phyloP scores from a whole-genome alignment of 2,329 filamentous ascomycete species.

The Cladosporium sp. region DNA sequence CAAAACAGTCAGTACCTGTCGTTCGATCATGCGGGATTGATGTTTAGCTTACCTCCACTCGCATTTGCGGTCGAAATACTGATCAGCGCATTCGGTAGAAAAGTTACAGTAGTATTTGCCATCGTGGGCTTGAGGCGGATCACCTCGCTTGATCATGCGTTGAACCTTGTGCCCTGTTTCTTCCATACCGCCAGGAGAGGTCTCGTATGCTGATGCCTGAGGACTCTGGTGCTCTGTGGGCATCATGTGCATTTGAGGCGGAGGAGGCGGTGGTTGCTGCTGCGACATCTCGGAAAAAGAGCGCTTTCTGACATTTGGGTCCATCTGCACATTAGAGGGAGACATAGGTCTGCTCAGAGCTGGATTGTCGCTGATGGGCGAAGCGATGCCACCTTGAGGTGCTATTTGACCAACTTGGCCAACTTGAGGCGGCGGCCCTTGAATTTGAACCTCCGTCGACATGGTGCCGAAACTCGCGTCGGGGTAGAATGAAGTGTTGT shows the following conservation, averaged over 20 bases:
- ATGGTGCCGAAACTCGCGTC: not conserved
- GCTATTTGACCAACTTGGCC: constrained; percentile 1
- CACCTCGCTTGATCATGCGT: constrained; percentile 38
- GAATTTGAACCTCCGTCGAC: constrained; percentile 14
- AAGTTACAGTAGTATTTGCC: constrained; percentile 76
- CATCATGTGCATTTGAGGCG: constrained; percentile 1
- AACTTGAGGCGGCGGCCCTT: constrained; percentile 23
- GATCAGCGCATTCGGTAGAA: constrained; percentile 67
- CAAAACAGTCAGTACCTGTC: constrained; percentile 26
- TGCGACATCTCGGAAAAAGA: constrained; percentile 36
- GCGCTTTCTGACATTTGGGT: constrained; percentile 33
- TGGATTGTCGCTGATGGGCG: constrained; percentile 23
- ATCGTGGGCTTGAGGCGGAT: constrained; percentile 64
- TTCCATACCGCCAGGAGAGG: constrained; percentile 11
- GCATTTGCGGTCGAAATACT: constrained; percentile 78
- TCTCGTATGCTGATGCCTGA: constrained; percentile 5
- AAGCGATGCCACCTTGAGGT: constrained; percentile 1
- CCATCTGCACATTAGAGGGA: constrained; percentile 29
- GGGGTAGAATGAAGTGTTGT: not conserved
- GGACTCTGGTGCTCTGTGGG: constrained; percentile 10
- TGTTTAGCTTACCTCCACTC: constrained; percentile 80
- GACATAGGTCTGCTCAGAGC: constrained; percentile 31
- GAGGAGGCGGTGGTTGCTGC: constrained; percentile 7
- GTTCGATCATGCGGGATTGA: not conserved
- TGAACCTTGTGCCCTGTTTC: constrained; percentile 20